phyloP scores from a whole-genome alignment of 257 asterid species.

The Solanum sparsipilum region DNA sequence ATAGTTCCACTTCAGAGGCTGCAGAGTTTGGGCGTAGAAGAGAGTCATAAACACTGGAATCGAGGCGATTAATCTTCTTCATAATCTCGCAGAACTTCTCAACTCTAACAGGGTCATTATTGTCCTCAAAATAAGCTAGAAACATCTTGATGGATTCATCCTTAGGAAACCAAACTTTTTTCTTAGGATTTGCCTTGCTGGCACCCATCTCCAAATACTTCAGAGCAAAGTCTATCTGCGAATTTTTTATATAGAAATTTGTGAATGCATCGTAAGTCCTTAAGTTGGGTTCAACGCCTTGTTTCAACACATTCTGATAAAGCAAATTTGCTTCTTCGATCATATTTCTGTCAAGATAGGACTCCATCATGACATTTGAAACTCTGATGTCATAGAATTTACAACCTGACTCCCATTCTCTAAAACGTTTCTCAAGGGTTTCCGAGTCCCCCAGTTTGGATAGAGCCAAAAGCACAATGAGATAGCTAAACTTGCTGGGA shows the following conservation, averaged over 20 bases:
- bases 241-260: slow-evolving; percentile 26
- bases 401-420: slow-evolving; percentile 50
- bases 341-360: slow-evolving; percentile 38
- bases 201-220: slow-evolving; percentile 53
- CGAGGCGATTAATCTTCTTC: slow-evolving; percentile 39
- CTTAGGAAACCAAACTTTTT: slow-evolving; percentile 34
- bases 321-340: slow-evolving; percentile 48
- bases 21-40: slow-evolving; percentile 14
- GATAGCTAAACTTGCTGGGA: slow-evolving; percentile 17
- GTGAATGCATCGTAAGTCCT: slow-evolving; percentile 34
- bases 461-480: slow-evolving; percentile 15
- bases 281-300: slow-evolving; percentile 28
- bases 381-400: slow-evolving; percentile 36
- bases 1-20: slow-evolving; percentile 3
- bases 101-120: slow-evolving; percentile 26
- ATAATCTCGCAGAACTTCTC: slow-evolving; percentile 41
- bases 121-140: slow-evolving; percentile 35
- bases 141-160: slow-evolving; percentile 42
- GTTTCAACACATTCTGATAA: slow-evolving; percentile 19
- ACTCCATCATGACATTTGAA: slow-evolving; percentile 54
- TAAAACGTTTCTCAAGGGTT: slow-evolving; percentile 32
- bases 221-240: slow-evolving; percentile 46
- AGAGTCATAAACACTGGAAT: slow-evolving; percentile 16
- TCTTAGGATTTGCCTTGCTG: slow-evolving; percentile 11
- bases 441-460: slow-evolving; percentile 39